A percentile compares a stretch with the other conserved stretches of the same genome.
Evolutionary conservation across 2,329 filamentous ascomycete genomes (phyloP).

Genomic region (Nothopassalora personata): DNA sequence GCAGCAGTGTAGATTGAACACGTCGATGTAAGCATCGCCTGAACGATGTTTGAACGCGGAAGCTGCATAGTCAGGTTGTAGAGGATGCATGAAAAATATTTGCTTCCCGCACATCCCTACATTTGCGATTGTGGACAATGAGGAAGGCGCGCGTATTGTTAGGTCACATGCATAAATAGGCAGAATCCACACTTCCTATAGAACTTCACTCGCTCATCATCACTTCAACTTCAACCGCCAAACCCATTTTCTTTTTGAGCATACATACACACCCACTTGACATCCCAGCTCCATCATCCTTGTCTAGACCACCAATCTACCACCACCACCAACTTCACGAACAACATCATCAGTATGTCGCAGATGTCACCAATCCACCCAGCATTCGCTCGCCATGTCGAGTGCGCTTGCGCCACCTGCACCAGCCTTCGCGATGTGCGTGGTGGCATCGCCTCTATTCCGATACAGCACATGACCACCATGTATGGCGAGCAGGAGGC

Average conservation of each 20-base stretch:
- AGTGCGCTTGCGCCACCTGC: not conserved
- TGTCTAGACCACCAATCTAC: not conserved
- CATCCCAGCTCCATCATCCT: not conserved
- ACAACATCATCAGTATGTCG: not conserved
- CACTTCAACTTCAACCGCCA: not conserved
- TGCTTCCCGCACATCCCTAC: not conserved
- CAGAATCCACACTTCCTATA: not conserved
- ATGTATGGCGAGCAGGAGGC: not conserved
- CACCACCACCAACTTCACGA: not conserved
- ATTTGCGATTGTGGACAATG: not conserved
- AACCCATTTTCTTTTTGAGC: not conserved
- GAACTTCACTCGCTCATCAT: not conserved
- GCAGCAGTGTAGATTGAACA: no score
- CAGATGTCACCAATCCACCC: constrained; percentile 1
- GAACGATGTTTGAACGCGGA: not conserved
- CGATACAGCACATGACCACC: not conserved
- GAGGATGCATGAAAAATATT: not conserved
- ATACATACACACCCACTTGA: not conserved
- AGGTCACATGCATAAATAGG: not conserved
- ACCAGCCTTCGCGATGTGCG: not conserved
- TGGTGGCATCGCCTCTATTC: not conserved
- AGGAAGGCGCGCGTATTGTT: not conserved
- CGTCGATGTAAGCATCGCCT: no score
- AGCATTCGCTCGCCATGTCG: not conserved
- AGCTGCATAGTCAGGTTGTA: not conserved